Evolutionary conservation across 2,329 filamentous ascomycete species (phyloP), one percentile per base, ranked within the genome.

Genomic region (Dothiorella sarmentorum): DNA sequence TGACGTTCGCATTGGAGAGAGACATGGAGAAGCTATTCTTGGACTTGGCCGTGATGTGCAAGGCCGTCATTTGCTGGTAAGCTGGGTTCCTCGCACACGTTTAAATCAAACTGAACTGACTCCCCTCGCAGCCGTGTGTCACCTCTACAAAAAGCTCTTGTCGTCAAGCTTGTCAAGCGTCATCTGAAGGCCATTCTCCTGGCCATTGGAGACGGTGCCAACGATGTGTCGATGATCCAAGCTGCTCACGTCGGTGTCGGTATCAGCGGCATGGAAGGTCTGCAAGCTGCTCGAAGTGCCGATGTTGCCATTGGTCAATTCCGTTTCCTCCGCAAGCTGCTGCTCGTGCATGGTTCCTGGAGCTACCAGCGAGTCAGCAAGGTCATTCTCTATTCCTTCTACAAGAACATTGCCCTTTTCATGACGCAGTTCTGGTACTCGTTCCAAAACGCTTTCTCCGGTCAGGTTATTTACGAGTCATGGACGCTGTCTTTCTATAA

Each of bases 401-500:
- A 99, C 82, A 99, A 99, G 82, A 99, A 99, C 76, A 97, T 97
- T 65, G 88, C 92, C 18, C 80, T 99, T 62, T 99, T 97, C 77
- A 92, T 99, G 89, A 99, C 95, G 61, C 95, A 99, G 72, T 99
- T 99, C 72, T 99, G 95, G 64, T 97, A 94, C 76, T 90, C 91
- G 0, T 99, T 99, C 79, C 91, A 96, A 83, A 99, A 99, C 73
- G 90, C 90, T 64, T 99, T 97, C 75, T 97, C 93, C 1, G 94
- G 94, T 53, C 88, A 97, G 72, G 91, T 97, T 70, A 97, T 99
- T 71, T 97, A 92, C 82, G 94, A 99, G 76, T 97, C 94, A 9
- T 99, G 95, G 95, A 97, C 92, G 0, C 80, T 99, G n/a, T 96
- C 93, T 7, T 96, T 97, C 78, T 99, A 97, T 82, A 99, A 99